These are phyloP conservation scores for Allomyces macrogynus DNA, from an alignment of 192 early-diverging fungal species.

Conservation along the genomic window DNA sequence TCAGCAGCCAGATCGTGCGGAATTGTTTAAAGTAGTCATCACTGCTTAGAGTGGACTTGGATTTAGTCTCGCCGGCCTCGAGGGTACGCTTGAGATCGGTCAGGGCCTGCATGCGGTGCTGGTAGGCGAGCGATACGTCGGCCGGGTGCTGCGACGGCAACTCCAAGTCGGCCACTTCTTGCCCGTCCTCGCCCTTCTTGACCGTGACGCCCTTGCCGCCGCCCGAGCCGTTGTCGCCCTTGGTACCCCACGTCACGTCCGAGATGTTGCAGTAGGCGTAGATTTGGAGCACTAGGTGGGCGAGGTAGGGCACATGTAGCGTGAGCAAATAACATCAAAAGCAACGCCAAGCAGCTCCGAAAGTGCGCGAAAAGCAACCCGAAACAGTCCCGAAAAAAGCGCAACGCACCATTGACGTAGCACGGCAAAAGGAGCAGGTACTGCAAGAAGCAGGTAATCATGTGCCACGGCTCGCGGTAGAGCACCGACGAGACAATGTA, in stretches of 20 bases:
- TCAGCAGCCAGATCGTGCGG: conserved; percentile 51
- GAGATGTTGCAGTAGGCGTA: conserved; percentile 72
- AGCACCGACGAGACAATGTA: conserved; percentile 43
- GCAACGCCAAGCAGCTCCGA: too few relatives aligned
- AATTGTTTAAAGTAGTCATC: conserved; percentile 70
- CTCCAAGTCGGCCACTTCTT: conserved; percentile 24
- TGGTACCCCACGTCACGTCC: conserved; percentile 74
- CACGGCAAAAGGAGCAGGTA: conserved; percentile 55
- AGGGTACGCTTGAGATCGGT: not conserved
- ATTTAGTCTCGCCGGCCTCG: not conserved
- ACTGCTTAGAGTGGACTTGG: conserved; percentile 11
- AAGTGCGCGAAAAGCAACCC: too few relatives aligned
- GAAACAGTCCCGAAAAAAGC: too few relatives aligned
- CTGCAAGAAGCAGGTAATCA: conserved; percentile 47
- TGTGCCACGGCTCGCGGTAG: conserved; percentile 58
- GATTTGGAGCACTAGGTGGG: conserved; percentile 36
- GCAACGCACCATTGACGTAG: conserved; percentile 30
- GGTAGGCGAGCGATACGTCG: not conserved
- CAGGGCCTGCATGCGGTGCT: not conserved
- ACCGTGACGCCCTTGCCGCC: conserved; percentile 21
- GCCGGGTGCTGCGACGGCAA: conserved; percentile 9
- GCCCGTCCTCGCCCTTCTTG: conserved; percentile 21
- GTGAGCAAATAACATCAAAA: too few relatives aligned
- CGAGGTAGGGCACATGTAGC: too few relatives aligned
- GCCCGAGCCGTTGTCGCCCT: conserved; percentile 41